phyloP scores from a whole-genome alignment of 148 eudicot genomes.

The Drosera capensis region DNA sequence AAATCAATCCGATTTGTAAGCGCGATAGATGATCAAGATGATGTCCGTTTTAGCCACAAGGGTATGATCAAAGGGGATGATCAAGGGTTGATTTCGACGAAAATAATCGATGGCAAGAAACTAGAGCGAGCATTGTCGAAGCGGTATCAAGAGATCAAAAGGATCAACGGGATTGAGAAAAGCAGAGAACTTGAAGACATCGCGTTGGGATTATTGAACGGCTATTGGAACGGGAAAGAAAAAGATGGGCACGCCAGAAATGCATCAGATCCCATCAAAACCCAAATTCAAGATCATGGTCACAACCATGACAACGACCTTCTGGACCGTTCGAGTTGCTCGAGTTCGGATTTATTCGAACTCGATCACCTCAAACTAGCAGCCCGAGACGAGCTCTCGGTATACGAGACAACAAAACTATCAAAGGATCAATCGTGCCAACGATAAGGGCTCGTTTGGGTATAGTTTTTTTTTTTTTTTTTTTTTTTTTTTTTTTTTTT shows the following conservation, averaged over 20 bases:
- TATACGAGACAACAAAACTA: constrained; percentile 54
- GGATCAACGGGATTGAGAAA: constrained; percentile 5
- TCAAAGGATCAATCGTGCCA: constrained; percentile 12
- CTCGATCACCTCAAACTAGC: constrained; percentile 50
- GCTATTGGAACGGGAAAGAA: constrained; percentile 13
- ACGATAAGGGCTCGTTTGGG: constrained; percentile 20
- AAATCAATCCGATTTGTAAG: constrained; percentile 48
- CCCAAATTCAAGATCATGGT: background rate
- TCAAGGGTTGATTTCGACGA: background rate
- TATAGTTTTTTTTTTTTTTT: constrained; percentile 1
- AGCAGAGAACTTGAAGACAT: constrained; percentile 25
- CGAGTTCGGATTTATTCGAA: constrained; percentile 87
- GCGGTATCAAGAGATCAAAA: constrained; percentile 13
- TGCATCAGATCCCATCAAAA: background rate
- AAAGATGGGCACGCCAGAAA: background rate
- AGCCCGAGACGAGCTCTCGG: constrained; percentile 62
- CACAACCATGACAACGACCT: constrained; percentile 18
- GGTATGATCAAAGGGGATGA: constrained; percentile 10
- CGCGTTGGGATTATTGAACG: constrained; percentile 19
- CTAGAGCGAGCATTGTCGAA: constrained; percentile 6
- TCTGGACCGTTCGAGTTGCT: constrained; percentile 45
- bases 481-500: background rate
- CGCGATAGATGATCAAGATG: constrained; percentile 41
- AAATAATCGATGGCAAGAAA: background rate
- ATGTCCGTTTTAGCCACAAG: constrained; percentile 38